phyloP scores from a whole-genome alignment of 176 grass and related monocot genomes.

The Triticum monococcum region DNA sequence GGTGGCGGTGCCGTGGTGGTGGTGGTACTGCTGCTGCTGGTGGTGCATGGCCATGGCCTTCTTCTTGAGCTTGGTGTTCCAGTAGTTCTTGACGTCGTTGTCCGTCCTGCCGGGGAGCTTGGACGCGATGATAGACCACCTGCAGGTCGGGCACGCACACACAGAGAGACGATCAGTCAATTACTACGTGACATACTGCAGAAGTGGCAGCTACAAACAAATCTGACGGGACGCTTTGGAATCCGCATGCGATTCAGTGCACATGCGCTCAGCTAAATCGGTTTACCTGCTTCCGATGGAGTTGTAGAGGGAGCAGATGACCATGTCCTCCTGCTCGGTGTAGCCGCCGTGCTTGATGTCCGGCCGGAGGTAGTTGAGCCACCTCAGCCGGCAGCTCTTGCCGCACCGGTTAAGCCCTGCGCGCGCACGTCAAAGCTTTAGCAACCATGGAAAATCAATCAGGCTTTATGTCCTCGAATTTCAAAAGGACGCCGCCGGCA shows the following conservation, averaged over 20 bases:
- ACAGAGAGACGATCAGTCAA: background rate
- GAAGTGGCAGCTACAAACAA: background rate
- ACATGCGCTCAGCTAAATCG: background rate
- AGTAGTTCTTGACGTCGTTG: constrained; percentile 97
- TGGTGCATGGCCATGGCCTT: constrained; percentile 58
- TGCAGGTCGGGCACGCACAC: constrained; percentile 8
- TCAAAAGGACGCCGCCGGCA: background rate
- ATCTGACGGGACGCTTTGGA: background rate
- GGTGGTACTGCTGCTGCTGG: background rate
- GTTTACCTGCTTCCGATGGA: constrained; percentile 74
- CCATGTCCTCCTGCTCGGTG: constrained; percentile 76
- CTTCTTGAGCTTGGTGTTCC: constrained; percentile 99
- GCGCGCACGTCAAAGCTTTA: background rate
- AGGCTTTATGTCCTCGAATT: background rate
- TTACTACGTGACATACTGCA: no score
- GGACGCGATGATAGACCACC: constrained; percentile 95
- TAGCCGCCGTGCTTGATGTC: constrained; percentile 94
- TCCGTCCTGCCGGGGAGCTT: constrained; percentile 84
- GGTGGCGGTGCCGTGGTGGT: background rate
- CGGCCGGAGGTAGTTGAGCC: constrained; percentile 91
- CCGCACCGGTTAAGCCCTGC: constrained; percentile 86
- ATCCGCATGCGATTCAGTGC: background rate
- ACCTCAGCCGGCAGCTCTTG: constrained; percentile 91
- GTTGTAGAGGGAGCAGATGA: constrained; percentile 68
- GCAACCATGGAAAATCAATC: background rate